Evolutionary conservation across 306 rosid genomes (phyloP).

Genomic region (Ormosia emarginata): DNA sequence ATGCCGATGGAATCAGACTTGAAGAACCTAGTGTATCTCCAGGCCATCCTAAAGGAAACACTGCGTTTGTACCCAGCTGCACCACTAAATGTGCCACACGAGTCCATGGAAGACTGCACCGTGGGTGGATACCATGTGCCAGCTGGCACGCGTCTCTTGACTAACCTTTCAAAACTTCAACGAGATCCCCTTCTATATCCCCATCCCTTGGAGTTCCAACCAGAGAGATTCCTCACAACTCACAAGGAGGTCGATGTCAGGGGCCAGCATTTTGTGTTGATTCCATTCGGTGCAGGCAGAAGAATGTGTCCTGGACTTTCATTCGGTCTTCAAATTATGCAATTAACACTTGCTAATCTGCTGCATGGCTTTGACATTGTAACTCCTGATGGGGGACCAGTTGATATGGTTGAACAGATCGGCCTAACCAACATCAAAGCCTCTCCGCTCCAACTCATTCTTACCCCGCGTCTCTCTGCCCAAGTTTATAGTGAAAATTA

Average conservation of each 20-base stretch:
- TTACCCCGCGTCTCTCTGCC: neutral
- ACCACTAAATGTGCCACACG: conserved; percentile 33
- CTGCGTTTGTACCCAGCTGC: conserved; percentile 48
- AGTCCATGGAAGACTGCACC: conserved; percentile 39
- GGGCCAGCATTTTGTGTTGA: conserved; percentile 20
- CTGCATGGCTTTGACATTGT: conserved; percentile 26
- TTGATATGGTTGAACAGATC: conserved; percentile 18
- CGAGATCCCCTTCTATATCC: neutral
- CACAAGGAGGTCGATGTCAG: neutral
- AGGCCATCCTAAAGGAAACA: conserved; percentile 52
- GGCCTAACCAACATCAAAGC: conserved; percentile 15
- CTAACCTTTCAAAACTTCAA: conserved; percentile 46
- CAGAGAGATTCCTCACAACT: conserved; percentile 26
- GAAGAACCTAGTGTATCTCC: conserved; percentile 32
- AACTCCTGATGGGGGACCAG: neutral
- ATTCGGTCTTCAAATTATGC: neutral
- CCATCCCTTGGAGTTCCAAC: conserved; percentile 2
- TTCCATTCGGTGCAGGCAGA: conserved; percentile 28
- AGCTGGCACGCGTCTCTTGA: conserved; percentile 39
- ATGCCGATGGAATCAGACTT: conserved; percentile 31
- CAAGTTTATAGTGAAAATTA: neutral
- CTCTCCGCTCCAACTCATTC: conserved; percentile 25
- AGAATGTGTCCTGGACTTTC: conserved; percentile 26
- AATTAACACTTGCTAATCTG: conserved; percentile 15
- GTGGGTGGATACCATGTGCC: conserved; percentile 42